Base-by-base conservation (phyloP, 805 yeast species). In the Candida oleophila region DNA sequence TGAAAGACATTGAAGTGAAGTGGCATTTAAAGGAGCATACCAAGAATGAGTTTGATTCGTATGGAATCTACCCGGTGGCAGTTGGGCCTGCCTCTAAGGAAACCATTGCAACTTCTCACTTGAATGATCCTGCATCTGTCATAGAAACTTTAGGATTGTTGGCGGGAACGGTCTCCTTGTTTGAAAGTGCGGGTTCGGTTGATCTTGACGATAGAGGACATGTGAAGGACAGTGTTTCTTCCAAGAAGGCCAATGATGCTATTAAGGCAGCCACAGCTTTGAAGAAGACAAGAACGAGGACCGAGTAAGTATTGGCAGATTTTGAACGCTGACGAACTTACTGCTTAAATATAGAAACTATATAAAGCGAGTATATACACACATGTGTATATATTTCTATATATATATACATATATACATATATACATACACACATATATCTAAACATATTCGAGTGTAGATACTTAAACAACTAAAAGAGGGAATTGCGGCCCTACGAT, bases 51-150 rank as follows among this genome's bases (percentile, higher is more conserved):
- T 73, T 70, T 55, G 80, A 77, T 25, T 61, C 74, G 41, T 78
- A 78, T 62, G 87, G 92, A 14, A 69, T 90, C 42, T 87, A 82
- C 61, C 91, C 97, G 0, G 90, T 89, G 28, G 88, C 95, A 19
- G 96, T 91, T 40, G 97, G 97, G 0, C 95, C 97, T 3, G 92
- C 96, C 0, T 82, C 89, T 8, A 90, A 90, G 64, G 75, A 79
- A 53, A 91, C 97, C 0, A 78, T 81, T 21, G 97, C 97, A 0
- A 84, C 87, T 36, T 83, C 96, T 19, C 96, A 91, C 63, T 72
- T 91, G 59, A 77, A 83, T 38, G 94, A 89, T 60, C 96, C 97
- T 3, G 69, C 76, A 30, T 92, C 87, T 59, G 96, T 91, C 2
- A 64, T 91, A 47, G 96, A 89, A 47, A 87, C 95, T 1, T 68